A percentile compares a stretch with the other conserved stretches of the same genome.
phyloP scores from a whole-genome alignment of 805 yeast species.

The Tetrapisispora iriomotensis region DNA sequence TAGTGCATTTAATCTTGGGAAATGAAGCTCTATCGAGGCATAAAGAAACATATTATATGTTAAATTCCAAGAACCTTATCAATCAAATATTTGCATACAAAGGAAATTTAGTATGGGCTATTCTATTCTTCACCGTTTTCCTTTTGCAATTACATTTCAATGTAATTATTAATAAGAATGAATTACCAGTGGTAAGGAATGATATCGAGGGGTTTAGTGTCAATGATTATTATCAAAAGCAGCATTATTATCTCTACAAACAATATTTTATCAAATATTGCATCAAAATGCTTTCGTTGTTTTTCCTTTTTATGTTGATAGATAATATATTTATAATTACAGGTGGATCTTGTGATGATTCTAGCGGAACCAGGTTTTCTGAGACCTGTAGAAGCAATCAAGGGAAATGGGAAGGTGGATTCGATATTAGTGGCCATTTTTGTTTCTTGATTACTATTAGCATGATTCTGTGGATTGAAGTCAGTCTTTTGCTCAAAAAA shows the following conservation, averaged over 20 bases:
- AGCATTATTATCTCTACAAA: slow-evolving; percentile 7
- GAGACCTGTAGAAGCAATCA: slow-evolving; percentile 23
- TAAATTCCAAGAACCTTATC: slow-evolving; percentile 21
- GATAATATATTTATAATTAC: slow-evolving; percentile 27
- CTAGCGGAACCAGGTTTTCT: slow-evolving; percentile 22
- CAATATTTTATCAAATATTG: slow-evolving; percentile 20
- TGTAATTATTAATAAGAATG: slow-evolving; percentile 3
- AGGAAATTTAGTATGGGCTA: slow-evolving; percentile 26
- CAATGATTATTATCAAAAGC: slow-evolving; percentile 1
- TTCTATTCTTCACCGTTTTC: slow-evolving; percentile 18
- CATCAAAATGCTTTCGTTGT: slow-evolving; percentile 19
- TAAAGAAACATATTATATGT: slow-evolving; percentile 13
- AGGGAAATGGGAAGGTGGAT: slow-evolving; percentile 40
- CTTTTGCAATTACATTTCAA: slow-evolving; percentile 12
- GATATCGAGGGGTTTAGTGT: neutral
- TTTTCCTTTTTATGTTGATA: slow-evolving; percentile 22
- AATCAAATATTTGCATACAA: slow-evolving; percentile 31
- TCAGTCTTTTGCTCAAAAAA: slow-evolving; percentile 11
- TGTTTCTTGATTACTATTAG: slow-evolving; percentile 37
- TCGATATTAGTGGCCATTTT: slow-evolving; percentile 47
- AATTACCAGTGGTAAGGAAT: slow-evolving; percentile 7
- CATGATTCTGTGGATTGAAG: slow-evolving; percentile 33
- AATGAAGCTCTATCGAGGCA: slow-evolving; percentile 3
- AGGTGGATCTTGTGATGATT: slow-evolving; percentile 28
- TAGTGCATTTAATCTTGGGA: neutral